A percentile compares a stretch with the other conserved stretches of the same genome.
These are phyloP conservation scores for Ceratobasidium sp. DNA, from an alignment of 1,284 basidiomycete genomes.

Conservation along the genomic window DNA sequence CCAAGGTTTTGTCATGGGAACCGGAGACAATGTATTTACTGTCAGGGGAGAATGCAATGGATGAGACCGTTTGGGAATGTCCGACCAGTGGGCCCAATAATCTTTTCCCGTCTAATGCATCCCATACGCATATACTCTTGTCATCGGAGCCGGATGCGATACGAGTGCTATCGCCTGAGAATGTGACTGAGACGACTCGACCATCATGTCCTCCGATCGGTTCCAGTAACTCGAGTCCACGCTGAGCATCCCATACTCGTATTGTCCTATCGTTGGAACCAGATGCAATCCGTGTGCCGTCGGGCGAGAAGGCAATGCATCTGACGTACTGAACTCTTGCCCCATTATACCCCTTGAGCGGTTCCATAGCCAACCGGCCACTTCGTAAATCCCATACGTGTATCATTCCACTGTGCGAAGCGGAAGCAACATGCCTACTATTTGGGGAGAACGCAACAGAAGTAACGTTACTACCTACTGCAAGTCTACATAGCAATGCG, in stretches of 20 bases:
- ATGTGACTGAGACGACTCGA: not conserved
- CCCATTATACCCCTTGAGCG: not conserved
- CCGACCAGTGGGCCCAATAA: not conserved
- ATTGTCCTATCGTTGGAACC: conserved; percentile 23
- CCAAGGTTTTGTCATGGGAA: conserved; percentile 54
- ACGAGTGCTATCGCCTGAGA: conserved; percentile 32
- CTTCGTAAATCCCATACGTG: conserved; percentile 16
- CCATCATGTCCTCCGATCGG: not conserved
- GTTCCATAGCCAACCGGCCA: not conserved
- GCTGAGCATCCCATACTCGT: conserved; percentile 21
- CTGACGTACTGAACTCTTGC: not conserved
- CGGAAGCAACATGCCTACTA: conserved; percentile 4
- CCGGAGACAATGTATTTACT: too few relatives aligned
- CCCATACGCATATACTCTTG: conserved; percentile 54
- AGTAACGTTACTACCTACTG: too few relatives aligned
- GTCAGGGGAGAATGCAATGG: conserved; percentile 50
- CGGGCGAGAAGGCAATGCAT: conserved; percentile 26
- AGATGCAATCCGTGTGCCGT: conserved; percentile 28
- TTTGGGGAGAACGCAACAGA: conserved; percentile 24
- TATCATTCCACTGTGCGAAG: not conserved
- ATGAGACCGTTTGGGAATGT: conserved; percentile 50
- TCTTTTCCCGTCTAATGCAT: conserved; percentile 43
- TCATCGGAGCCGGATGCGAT: conserved; percentile 54
- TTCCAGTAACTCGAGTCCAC: not conserved
- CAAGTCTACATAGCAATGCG: too few relatives aligned